Evolutionary conservation across 2,329 filamentous ascomycete species (phyloP).

Genomic region (Colletotrichum truncatum): DNA sequence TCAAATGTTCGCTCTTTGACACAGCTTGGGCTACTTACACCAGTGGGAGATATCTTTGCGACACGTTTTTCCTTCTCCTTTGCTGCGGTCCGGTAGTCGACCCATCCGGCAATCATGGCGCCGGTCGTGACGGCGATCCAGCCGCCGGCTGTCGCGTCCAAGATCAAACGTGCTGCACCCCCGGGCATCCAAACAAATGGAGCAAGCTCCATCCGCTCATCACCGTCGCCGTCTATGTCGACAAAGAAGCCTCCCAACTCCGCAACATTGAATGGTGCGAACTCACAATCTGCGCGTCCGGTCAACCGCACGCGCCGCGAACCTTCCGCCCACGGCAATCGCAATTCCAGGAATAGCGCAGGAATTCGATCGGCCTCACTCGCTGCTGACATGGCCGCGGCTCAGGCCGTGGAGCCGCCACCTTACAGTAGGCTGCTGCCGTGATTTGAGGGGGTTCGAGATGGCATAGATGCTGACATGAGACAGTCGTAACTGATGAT

Average conservation of each 20-base stretch:
- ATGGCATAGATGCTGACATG: conserved; percentile 29
- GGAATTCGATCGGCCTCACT: conserved; percentile 59
- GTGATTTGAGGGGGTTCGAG: not conserved
- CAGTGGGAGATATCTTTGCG: not conserved
- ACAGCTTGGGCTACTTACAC: not conserved
- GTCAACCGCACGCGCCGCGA: conserved; percentile 70
- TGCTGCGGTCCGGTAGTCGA: conserved; percentile 18
- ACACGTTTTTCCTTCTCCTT: conserved; percentile 3
- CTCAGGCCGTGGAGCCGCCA: conserved; percentile 52
- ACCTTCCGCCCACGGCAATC: conserved; percentile 52
- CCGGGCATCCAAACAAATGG: conserved; percentile 75
- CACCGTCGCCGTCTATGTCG: conserved; percentile 66
- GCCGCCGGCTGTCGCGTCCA: conserved; percentile 55
- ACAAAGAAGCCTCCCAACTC: conserved; percentile 62
- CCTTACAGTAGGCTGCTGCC: conserved; percentile 58
- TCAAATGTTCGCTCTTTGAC: conserved; percentile 23
- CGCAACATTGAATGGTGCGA: conserved; percentile 51
- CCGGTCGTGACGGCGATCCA: conserved; percentile 60
- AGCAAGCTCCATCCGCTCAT: conserved; percentile 64
- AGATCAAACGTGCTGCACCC: conserved; percentile 75
- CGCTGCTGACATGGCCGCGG: conserved; percentile 50
- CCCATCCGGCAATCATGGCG: conserved; percentile 53
- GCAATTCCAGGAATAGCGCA: conserved; percentile 60
- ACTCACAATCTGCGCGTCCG: conserved; percentile 52
- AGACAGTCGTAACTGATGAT: conserved; percentile 73